phyloP scores from a whole-genome alignment of 441 rosid species.

The Pelargonium australe region DNA sequence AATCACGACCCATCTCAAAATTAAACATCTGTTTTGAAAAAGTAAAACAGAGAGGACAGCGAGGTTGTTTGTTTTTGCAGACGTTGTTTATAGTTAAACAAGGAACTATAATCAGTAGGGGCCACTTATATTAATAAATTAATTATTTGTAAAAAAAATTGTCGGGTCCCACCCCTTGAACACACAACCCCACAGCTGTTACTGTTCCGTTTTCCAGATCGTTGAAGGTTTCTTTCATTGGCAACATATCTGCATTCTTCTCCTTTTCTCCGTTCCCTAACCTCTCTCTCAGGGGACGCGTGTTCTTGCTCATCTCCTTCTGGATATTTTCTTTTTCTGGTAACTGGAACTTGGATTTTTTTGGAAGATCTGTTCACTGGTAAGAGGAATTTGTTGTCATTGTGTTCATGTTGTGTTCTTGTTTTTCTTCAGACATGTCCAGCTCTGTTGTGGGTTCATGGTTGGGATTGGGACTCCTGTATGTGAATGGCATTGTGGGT shows the following conservation, averaged over 20 bases:
- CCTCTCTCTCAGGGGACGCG: too few species aligned
- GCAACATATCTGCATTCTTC: neutral
- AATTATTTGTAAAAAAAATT: neutral
- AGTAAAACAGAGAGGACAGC: neutral
- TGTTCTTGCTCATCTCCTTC: neutral
- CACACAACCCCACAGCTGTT: neutral
- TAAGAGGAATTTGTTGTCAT: neutral
- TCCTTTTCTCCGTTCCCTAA: too few species aligned
- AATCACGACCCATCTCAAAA: neutral
- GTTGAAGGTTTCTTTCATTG: neutral
- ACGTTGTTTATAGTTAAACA: slow-evolving; percentile 1
- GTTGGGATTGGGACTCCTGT: too few species aligned
- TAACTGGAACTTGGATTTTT: too few species aligned
- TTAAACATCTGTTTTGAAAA: neutral
- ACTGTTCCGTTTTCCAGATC: neutral
- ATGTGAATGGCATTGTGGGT: neutral
- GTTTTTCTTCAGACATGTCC: too few species aligned
- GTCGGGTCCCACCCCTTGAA: neutral
- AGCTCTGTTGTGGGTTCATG: neutral
- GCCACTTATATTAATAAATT: neutral
- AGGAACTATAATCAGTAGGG: neutral
- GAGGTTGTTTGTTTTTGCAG: neutral
- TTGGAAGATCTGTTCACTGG: neutral
- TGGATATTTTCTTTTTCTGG: neutral
- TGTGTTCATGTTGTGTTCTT: too few species aligned